Base-by-base conservation (phyloP, 495 filamentous ascomycete species). In the Neurospora sp. region DNA sequence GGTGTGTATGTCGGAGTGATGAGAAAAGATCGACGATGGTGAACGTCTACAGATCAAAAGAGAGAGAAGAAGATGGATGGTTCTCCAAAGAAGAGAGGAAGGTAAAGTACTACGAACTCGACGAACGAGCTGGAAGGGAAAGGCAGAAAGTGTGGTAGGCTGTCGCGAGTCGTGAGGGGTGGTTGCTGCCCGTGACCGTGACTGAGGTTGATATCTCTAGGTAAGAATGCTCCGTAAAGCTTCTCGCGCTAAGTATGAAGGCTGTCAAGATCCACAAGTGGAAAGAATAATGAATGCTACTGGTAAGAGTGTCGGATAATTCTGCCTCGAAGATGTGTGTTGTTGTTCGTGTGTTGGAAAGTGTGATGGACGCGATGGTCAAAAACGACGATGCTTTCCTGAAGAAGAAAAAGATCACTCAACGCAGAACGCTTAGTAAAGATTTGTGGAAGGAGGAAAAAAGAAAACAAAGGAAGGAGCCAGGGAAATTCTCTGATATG, bases 1-100 rank as follows among this genome's bases (percentile, higher is more conserved):
- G 71, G 31, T 72, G 24, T 2, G 71, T 19, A 62, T 37, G 72
- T 38, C 48, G 24, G 17, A 4, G 21, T 38, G 69, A 69, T 24
- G 71, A 70, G 39, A 62, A 19, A 40, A 69, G 54, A 66, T 74
- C 43, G 77, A 71, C 69, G 72, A 74, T 73, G 54, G 48, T 71
- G 73, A 78, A 74, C 54, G 54, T 62, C 54, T 62, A 54, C 21
- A 54, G 45, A 54, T 9, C 28, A 34, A 34, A 62, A 66, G 48
- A 34, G 48, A 66, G 28, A 19, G 54, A 62, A 31, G 54, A 31
- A 62, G 54, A 28, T 11, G 21, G 43, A 9, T 7, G 2, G 9
- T 3, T 48, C 45, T 54, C 45, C 45, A 59, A 59, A 28, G 21
- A 28, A 59, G 11, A 34, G 28, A 66, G 7, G 15, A 13, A 59